phyloP scores from a whole-genome alignment of 2,329 filamentous ascomycete species.

The Harringtonia aguacate region DNA sequence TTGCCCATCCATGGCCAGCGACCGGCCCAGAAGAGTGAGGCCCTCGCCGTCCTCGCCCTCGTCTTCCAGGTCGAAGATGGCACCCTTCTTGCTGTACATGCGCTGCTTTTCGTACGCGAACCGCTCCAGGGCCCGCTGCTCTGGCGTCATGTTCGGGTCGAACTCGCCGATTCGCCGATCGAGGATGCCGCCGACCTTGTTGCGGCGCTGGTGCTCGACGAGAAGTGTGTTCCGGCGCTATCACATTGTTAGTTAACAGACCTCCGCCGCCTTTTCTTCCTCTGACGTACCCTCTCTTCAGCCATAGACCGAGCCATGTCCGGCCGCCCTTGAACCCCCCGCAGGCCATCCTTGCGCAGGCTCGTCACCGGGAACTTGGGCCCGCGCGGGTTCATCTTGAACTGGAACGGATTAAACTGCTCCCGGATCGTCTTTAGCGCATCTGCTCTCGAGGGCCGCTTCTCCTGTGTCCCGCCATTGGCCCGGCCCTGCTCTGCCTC shows the following conservation, averaged over 20 bases:
- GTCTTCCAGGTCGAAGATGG: slow-evolving; percentile 85
- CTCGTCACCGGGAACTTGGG: slow-evolving; percentile 81
- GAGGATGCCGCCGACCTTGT: slow-evolving; percentile 85
- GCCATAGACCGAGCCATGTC: slow-evolving; percentile 75
- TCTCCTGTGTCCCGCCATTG: slow-evolving; percentile 46
- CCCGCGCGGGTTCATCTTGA: slow-evolving; percentile 67
- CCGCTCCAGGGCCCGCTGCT: slow-evolving; percentile 83
- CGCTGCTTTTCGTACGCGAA: slow-evolving; percentile 82
- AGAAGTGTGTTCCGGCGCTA: slow-evolving; percentile 71
- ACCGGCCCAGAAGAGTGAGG: slow-evolving; percentile 76
- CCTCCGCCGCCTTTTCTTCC: no score
- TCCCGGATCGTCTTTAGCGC: slow-evolving; percentile 82
- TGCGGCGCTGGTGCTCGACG: slow-evolving; percentile 79
- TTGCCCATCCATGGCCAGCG: slow-evolving; percentile 56
- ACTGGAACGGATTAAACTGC: slow-evolving; percentile 95
- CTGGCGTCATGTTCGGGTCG: slow-evolving; percentile 84
- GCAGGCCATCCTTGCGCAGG: slow-evolving; percentile 40
- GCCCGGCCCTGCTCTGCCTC: slow-evolving; percentile 54
- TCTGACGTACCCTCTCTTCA: slow-evolving; percentile 61
- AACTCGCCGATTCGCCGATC: slow-evolving; percentile 95
- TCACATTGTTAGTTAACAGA: background rate
- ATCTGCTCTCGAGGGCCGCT: slow-evolving; percentile 64
- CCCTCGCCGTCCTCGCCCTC: slow-evolving; percentile 55
- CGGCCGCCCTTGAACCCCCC: slow-evolving; percentile 60
- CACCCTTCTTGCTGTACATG: slow-evolving; percentile 58